Evolutionary conservation across 1,284 basidiomycete species (phyloP).

Genomic region (Lentinula novae-zelandiae): DNA sequence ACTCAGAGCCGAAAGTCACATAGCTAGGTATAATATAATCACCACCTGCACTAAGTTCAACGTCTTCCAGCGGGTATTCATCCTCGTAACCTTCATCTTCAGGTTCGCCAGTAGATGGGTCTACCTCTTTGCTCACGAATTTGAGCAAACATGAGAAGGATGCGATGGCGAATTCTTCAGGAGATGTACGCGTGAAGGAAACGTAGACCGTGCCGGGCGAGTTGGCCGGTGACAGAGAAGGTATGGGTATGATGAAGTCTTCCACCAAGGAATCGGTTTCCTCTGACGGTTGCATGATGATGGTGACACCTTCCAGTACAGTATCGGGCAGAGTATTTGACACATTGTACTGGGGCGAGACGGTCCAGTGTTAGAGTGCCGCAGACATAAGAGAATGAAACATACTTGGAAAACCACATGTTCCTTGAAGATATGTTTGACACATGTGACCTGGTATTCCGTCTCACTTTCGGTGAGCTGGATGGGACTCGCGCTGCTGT

Average conservation of each 20-base stretch:
- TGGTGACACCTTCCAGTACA: constrained; percentile 93
- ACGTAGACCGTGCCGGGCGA: constrained; percentile 90
- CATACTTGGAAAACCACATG: constrained; percentile 94
- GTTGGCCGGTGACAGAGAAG: constrained; percentile 61
- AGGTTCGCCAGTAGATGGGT: constrained; percentile 94
- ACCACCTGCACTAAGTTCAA: constrained; percentile 87
- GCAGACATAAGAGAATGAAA: constrained; percentile 2
- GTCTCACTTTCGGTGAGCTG: constrained; percentile 97
- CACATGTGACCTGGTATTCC: constrained; percentile 95
- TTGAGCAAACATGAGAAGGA: constrained; percentile 95
- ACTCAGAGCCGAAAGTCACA: constrained; percentile 88
- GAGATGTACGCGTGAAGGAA: constrained; percentile 83
- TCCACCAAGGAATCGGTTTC: constrained; percentile 83
- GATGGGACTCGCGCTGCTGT: constrained; percentile 77
- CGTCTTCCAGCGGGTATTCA: constrained; percentile 96
- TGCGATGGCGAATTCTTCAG: constrained; percentile 75
- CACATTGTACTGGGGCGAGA: constrained; percentile 79
- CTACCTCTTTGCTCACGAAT: constrained; percentile 96
- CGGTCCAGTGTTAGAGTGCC: neutral
- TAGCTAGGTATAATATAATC: constrained; percentile 95
- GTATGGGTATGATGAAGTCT: constrained; percentile 92
- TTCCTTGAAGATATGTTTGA: constrained; percentile 96
- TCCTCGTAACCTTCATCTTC: constrained; percentile 99
- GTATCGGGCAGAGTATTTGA: constrained; percentile 99
- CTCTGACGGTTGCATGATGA: constrained; percentile 81